Base-by-base conservation (phyloP, 768 basidiomycete species). In the Panus rudis region DNA sequence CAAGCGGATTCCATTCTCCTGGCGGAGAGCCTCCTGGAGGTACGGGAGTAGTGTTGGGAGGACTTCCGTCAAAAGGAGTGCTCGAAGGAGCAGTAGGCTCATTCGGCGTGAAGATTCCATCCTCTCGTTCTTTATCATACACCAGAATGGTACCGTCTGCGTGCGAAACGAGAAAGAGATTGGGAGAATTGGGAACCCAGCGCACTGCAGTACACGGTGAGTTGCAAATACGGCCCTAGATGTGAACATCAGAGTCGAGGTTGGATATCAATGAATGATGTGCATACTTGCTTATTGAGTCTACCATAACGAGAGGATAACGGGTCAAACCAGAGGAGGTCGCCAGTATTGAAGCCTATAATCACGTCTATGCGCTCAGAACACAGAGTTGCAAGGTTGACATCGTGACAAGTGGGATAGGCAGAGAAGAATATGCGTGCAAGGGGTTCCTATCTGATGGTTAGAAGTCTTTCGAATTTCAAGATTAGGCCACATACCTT, bases 301-400 rank as follows among this genome's bases (percentile, higher is more conserved):
- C 90, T 81, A n/a, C 72, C 75, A 52, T 92, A 92, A 25, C 86
- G 81, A 16, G 78, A 81, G 19, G 77, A 73, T 49, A 91, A 80
- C 13, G 85, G 85, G 61, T 92, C 93, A 43, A 98, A 71, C 96
- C 96, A 98, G 38, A 98, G 66, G 27, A 99, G 69, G 65, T 99
- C 96, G n/a, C 96, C 96, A 0, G 92, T 88, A 48, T 70, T 75
- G 59, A 96, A 97, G 4, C 94, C 96, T 54, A 97, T 84, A 46
- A 97, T 75, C 5, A 96, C 71, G 54, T 97, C 93, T 25, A 97
- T 64, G 33, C 80, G 78, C 31, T 91, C 83, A 10, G 83, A 66
- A 3, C 80, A 82, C 6, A 87, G 79, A 2, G 93, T 96, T 2
- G 76, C 62, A 4, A 70, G 61, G 52, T 96, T 94, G 23, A 94